Base-by-base conservation (phyloP, 2,329 filamentous ascomycete species). In the Penicillium brasilianum region DNA sequence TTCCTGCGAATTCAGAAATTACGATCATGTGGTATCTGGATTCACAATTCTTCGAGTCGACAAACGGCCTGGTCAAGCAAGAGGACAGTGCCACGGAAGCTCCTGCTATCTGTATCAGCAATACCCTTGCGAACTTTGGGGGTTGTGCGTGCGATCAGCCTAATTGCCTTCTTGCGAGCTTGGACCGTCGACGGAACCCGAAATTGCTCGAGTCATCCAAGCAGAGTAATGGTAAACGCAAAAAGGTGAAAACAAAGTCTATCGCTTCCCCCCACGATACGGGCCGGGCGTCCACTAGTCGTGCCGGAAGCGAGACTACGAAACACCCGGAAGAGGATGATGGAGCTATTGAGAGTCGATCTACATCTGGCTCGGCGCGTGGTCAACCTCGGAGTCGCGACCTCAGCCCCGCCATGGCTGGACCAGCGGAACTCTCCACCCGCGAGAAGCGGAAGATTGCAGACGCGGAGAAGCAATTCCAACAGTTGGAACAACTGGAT, bases 371-470 rank as follows among this genome's bases (percentile, higher is more conserved):
- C 14, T 88, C 86, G 22, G 81, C 80, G 22, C 84, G 82, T 52
- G 80, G 81, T 62, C 85, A 84, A 48, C 82, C 83, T 2, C 82
- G 77, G 53, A 88, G 87, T 73, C 84, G 86, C 43, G 87, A 88
- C 69, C 82, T 87, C 50, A 88, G 86, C 6, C 87, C 87, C 1
- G 84, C 83, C 28, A 52, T 80, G 80, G 11, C 82, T 30, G 82
- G 81, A 8, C 56, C 32, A 2, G 46, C 60, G 1, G 86, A 86
- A 63, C 78, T 88, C 63, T 88, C 87, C 1, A 86, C 85, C 62
- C 82, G 87, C 5, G 87, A 89, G 66, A 83, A 83, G 68, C 84
- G 86, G 60, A 89, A 89, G 73, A 80, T 89, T 50, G 84, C 85
- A 57, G 85, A 86, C 58, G 84, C 85, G 44, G 86, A 88, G 68